phyloP scores from a whole-genome alignment of 805 yeast genomes.

The Yamadazyma sp. region DNA sequence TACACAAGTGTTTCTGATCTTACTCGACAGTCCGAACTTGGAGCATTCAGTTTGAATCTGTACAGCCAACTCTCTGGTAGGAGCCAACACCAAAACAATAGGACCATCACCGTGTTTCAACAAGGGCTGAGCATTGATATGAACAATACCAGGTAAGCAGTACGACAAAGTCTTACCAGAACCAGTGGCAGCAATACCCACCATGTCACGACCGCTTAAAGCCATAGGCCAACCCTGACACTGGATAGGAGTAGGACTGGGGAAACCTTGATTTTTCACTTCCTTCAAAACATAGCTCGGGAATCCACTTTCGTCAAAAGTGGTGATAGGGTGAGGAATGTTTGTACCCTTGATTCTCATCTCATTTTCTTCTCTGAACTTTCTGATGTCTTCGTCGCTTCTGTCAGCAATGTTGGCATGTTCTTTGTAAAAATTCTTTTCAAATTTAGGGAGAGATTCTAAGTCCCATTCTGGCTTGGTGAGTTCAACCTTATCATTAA shows the following conservation, averaged over 20 bases:
- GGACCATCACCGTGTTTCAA: conserved; percentile 96
- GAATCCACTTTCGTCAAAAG: conserved; percentile 96
- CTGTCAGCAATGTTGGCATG: conserved; percentile 75
- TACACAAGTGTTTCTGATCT: conserved; percentile 95
- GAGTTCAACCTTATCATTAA: conserved; percentile 49
- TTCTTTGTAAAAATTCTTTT: conserved; percentile 92
- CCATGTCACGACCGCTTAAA: conserved; percentile 95
- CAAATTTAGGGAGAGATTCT: conserved; percentile 79
- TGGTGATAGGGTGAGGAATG: conserved; percentile 91
- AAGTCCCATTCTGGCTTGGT: conserved; percentile 80
- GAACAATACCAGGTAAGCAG: conserved; percentile 96
- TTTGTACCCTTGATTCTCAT: conserved; percentile 83
- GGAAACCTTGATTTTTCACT: conserved; percentile 90
- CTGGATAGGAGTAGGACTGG: conserved; percentile 92
- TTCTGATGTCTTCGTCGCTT: conserved; percentile 66
- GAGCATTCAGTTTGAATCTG: conserved; percentile 96
- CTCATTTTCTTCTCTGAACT: conserved; percentile 78
- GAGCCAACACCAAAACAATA: conserved; percentile 90
- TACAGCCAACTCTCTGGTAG: conserved; percentile 98
- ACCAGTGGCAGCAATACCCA: conserved; percentile 98
- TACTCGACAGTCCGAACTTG: conserved; percentile 87
- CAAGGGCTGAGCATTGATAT: conserved; percentile 96
- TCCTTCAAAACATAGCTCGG: conserved; percentile 90
- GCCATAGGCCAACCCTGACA: conserved; percentile 99
- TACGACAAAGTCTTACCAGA: conserved; percentile 98